Percentiles rank a stretch among this genome's conserved stretches.
Evolutionary conservation across 768 basidiomycete species (phyloP).

Genomic region (Boletus fagicola): DNA sequence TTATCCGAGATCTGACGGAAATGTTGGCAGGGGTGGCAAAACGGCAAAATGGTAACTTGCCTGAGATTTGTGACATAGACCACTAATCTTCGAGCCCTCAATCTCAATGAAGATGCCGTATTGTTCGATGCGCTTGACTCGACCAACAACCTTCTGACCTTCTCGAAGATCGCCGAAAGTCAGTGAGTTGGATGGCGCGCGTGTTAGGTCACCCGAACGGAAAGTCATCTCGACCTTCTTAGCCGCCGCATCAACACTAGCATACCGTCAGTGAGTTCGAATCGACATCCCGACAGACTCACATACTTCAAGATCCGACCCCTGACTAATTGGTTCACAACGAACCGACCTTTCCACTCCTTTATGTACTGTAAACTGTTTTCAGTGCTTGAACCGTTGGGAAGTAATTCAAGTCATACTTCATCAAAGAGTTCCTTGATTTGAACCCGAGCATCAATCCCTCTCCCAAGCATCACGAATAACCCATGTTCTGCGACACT

Average conservation of each 20-base stretch:
- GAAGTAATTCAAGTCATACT: conserved; percentile 30
- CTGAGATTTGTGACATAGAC: conserved; percentile 94
- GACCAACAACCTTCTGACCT: conserved; percentile 79
- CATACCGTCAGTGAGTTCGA: conserved; percentile 7
- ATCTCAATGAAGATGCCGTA: conserved; percentile 95
- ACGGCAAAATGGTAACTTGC: conserved; percentile 38
- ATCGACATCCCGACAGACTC: neutral
- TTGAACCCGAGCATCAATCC: conserved; percentile 88
- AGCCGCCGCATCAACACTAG: conserved; percentile 64
- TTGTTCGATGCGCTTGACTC: conserved; percentile 77
- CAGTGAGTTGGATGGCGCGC: conserved; percentile 36
- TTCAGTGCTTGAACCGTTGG: conserved; percentile 5
- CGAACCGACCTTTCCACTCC: conserved; percentile 88
- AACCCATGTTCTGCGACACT: conserved; percentile 83
- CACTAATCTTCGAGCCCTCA: conserved; percentile 77
- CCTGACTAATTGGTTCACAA: conserved; percentile 77
- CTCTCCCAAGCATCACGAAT: conserved; percentile 81
- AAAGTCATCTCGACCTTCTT: conserved; percentile 93
- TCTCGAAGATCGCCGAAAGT: conserved; percentile 58
- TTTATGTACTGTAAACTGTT: conserved; percentile 70
- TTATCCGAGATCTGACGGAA: conserved; percentile 78
- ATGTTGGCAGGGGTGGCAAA: neutral
- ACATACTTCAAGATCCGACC: conserved; percentile 80
- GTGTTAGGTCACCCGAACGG: conserved; percentile 58
- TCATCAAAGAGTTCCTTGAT: conserved; percentile 94